phyloP scores from a whole-genome alignment of 2,329 filamentous ascomycete genomes.

The Sclerotinia sclerotiorum region DNA sequence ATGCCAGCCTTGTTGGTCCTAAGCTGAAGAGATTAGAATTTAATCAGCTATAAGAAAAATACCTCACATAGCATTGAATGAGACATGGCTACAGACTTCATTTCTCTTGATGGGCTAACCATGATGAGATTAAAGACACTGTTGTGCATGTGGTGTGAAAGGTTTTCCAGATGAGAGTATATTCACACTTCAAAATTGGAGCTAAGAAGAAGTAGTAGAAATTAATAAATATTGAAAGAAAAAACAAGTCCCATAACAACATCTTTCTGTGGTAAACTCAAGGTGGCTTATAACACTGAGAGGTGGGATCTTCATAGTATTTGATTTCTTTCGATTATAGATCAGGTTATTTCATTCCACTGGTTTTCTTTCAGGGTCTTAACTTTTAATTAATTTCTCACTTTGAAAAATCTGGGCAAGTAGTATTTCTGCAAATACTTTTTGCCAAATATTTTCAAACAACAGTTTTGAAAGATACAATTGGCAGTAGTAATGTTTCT shows the following conservation, averaged over 20 bases:
- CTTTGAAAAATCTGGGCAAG: neutral
- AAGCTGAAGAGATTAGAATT: neutral
- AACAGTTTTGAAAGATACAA: neutral
- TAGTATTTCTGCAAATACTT: neutral
- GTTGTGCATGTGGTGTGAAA: too few relatives aligned
- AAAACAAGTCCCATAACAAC: neutral
- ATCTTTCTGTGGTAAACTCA: too few relatives aligned
- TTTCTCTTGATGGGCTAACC: neutral
- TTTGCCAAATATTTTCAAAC: neutral
- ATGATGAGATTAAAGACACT: neutral
- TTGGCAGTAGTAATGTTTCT: neutral
- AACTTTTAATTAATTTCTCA: too few relatives aligned
- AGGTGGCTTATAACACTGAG: neutral
- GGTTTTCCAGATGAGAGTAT: neutral
- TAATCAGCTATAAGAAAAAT: neutral
- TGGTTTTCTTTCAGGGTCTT: neutral
- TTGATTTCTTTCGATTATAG: neutral
- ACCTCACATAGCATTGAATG: neutral
- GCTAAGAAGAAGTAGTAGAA: neutral
- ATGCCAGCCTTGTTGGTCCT: neutral
- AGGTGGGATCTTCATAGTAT: rapidly evolving
- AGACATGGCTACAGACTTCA: neutral
- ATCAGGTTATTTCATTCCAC: neutral
- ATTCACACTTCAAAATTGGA: neutral
- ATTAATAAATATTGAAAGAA: neutral